Conservation (phyloP, 352 stramenopile genomes). For the Blastocystis sp. region DNA sequence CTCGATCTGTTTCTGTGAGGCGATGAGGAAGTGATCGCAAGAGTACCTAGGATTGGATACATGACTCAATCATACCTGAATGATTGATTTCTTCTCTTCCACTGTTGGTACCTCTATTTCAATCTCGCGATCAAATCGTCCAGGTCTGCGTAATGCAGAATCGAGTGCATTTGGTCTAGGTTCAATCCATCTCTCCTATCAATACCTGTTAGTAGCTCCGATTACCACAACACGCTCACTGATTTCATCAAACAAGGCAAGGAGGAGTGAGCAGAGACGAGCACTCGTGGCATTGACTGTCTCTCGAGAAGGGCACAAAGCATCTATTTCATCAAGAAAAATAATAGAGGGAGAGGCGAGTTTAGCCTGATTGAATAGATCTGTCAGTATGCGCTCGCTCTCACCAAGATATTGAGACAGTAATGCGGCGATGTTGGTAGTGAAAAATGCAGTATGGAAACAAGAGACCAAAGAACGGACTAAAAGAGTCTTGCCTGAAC, state of each 20-base stretch:
- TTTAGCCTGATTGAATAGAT: constrained; percentile 71
- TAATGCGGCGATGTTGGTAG: not conserved
- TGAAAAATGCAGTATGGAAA: constrained; percentile 73
- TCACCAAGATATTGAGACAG: constrained; percentile 56
- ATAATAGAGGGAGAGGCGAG: constrained; percentile 85
- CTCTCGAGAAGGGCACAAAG: constrained; percentile 82
- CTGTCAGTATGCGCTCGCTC: not conserved
- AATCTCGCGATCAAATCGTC: constrained; percentile 92
- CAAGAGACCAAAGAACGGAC: constrained; percentile 95
- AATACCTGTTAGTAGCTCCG: constrained; percentile 72
- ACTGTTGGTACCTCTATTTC: constrained; percentile 91
- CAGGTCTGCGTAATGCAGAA: constrained; percentile 85
- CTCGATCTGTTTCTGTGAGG: not conserved
- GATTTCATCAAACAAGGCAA: constrained; percentile 84
- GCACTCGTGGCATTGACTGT: constrained; percentile 78
- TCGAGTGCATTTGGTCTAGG: constrained; percentile 86
- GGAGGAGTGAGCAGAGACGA: constrained; percentile 81
- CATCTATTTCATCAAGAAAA: constrained; percentile 92
- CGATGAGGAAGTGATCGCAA: not conserved
- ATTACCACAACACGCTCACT: constrained; percentile 73
- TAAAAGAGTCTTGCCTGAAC: constrained; percentile 92
- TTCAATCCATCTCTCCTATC: constrained; percentile 79
- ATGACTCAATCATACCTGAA: constrained; percentile 75
- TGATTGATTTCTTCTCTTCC: constrained; percentile 85
- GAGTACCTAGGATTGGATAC: not conserved